Percentiles rank a stretch among this genome's conserved stretches.
phyloP scores from a whole-genome alignment of 306 rosid genomes.

The Alnus glutinosa region DNA sequence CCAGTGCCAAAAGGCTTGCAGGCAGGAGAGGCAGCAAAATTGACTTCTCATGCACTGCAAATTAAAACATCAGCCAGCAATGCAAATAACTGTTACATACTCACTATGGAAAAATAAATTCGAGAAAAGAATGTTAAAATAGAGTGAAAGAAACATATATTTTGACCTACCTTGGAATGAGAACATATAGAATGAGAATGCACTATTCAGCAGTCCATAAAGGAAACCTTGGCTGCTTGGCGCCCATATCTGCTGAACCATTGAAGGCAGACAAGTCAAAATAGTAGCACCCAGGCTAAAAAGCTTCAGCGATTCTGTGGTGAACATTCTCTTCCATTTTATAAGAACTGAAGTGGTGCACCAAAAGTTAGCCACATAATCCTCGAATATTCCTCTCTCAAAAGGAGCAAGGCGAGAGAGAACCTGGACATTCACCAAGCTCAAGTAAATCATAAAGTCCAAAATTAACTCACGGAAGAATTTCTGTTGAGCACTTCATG shows the following conservation, averaged over 20 bases:
- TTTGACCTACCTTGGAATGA: constrained; percentile 80
- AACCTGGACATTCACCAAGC: constrained; percentile 54
- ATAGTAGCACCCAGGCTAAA: constrained; percentile 71
- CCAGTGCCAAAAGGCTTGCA: constrained; percentile 72
- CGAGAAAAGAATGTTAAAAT: not conserved
- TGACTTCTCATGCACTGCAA: constrained; percentile 92
- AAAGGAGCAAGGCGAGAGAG: constrained; percentile 87
- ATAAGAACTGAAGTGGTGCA: constrained; percentile 79
- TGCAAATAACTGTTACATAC: constrained; percentile 12
- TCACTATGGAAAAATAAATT: not conserved
- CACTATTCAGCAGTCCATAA: constrained; percentile 74
- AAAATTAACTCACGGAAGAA: not conserved
- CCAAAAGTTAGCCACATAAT: constrained; percentile 96
- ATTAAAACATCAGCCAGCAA: constrained; percentile 8
- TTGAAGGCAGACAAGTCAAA: constrained; percentile 74
- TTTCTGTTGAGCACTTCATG: not conserved
- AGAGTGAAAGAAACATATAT: not conserved
- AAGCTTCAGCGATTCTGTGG: constrained; percentile 60
- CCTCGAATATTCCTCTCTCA: constrained; percentile 93
- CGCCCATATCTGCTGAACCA: constrained; percentile 79
- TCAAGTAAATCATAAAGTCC: not conserved
- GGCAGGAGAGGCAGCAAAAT: constrained; percentile 91
- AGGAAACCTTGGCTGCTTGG: constrained; percentile 83
- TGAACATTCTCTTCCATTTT: constrained; percentile 86
- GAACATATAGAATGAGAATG: constrained; percentile 82